phyloP scores from a whole-genome alignment of 106 monocot genomes.

The Apostasia ramifera region DNA sequence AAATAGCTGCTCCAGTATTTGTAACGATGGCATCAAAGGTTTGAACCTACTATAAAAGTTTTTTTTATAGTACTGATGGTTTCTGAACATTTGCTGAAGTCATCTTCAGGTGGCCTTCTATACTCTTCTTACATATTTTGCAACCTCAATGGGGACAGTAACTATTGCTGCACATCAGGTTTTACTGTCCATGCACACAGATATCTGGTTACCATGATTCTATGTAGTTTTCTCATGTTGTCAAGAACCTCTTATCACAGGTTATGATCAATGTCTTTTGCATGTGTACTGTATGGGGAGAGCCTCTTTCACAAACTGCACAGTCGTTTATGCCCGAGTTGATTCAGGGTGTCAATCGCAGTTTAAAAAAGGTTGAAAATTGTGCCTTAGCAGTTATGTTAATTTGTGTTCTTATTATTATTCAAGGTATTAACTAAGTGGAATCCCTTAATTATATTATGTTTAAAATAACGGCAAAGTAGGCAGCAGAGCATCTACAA shows the following conservation, averaged over 20 bases:
- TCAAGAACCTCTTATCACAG: constrained; percentile 25
- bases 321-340: constrained; percentile 99
- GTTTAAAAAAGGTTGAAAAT: constrained; percentile 60
- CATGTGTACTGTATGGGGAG: constrained; percentile 98
- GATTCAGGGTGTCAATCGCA: constrained; percentile 76
- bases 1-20: constrained; percentile 88
- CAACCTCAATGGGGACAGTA: constrained; percentile 90
- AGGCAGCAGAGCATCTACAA: no score
- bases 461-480: no score
- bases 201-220: neutral
- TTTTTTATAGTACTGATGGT: neutral
- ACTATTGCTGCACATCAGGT: constrained; percentile 96
- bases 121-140: constrained; percentile 84
- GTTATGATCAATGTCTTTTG: constrained; percentile 89
- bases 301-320: constrained; percentile 94
- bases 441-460: no score
- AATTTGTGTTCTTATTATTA: neutral
- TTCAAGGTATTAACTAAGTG: no score
- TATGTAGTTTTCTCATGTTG: neutral
- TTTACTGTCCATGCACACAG: constrained; percentile 1
- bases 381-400: neutral
- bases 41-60: neutral
- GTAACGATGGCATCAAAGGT: constrained; percentile 99
- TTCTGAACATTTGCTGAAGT: neutral
- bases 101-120: constrained; percentile 80